These are phyloP conservation scores for Neurospora discreta DNA, from an alignment of 495 filamentous ascomycete genomes.

Conservation along the genomic window DNA sequence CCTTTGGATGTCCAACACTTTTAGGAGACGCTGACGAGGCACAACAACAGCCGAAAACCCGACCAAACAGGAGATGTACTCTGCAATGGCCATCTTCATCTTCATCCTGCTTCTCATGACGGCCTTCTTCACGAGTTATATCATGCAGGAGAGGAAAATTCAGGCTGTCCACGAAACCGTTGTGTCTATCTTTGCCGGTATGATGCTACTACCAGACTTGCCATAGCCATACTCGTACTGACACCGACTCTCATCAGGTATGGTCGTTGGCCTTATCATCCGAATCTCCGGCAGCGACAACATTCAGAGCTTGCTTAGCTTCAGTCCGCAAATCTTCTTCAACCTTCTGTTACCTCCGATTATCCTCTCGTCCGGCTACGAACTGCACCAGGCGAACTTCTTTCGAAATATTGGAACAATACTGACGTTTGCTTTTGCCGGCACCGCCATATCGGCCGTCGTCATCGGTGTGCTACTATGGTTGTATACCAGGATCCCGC, in stretches of 20 bases:
- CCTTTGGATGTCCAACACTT: not conserved
- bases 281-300: conserved; percentile 65
- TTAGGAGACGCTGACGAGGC: conserved; percentile 8
- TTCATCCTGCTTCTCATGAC: conserved; percentile 84
- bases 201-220: conserved; percentile 12
- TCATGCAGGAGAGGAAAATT: conserved; percentile 86
- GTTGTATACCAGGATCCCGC: conserved; percentile 75
- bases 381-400: conserved; percentile 95
- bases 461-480: conserved; percentile 81
- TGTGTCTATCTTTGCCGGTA: conserved; percentile 94
- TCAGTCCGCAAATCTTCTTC: conserved; percentile 99
- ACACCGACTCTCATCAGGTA: conserved; percentile 46
- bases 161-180: conserved; percentile 97
- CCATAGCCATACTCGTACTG: not conserved
- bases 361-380: conserved; percentile 93
- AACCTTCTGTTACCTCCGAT: conserved; percentile 95
- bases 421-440: conserved; percentile 95
- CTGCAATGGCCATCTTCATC: conserved; percentile 96
- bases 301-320: conserved; percentile 80
- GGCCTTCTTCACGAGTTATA: conserved; percentile 93
- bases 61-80: conserved; percentile 73
- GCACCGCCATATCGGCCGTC: conserved; percentile 92
- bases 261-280: conserved; percentile 88
- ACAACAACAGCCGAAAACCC: conserved; percentile 30
- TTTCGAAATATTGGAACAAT: conserved; percentile 98